Evolutionary conservation across 495 filamentous ascomycete genomes (phyloP).

Genomic region (Aspergillus panamensis): DNA sequence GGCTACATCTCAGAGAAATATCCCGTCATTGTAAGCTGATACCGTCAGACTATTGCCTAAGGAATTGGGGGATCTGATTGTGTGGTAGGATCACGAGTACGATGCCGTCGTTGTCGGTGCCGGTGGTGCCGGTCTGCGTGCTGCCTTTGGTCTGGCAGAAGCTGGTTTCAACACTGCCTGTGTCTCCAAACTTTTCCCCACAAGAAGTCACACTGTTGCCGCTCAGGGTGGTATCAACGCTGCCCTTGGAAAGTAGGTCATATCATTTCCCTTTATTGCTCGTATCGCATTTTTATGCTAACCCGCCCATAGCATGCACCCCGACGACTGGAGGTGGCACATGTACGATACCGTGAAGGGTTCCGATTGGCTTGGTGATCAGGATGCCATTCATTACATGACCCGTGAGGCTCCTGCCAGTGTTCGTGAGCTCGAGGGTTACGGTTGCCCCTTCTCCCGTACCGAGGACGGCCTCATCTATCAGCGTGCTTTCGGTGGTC

Average conservation of each 20-base stretch:
- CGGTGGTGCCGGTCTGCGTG: constrained; percentile 88
- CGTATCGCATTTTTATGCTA: constrained; percentile 8
- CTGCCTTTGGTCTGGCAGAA: constrained; percentile 93
- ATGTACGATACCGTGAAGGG: constrained; percentile 99
- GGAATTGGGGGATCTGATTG: constrained; percentile 25
- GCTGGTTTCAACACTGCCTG: constrained; percentile 98
- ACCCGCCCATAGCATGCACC: constrained; percentile 57
- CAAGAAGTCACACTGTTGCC: constrained; percentile 91
- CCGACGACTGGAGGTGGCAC: constrained; percentile 99
- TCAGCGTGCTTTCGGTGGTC: constrained; percentile 96
- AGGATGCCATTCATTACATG: constrained; percentile 99
- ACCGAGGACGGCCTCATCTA: constrained; percentile 97
- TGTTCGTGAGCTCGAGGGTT: constrained; percentile 94
- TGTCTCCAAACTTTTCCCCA: constrained; percentile 97
- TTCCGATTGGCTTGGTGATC: constrained; percentile 97
- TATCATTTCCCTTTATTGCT: background rate
- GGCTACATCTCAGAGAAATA: constrained; percentile 81
- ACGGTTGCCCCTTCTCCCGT: constrained; percentile 95
- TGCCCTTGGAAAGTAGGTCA: constrained; percentile 76
- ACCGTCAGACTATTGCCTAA: background rate
- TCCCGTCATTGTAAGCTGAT: constrained; percentile 76
- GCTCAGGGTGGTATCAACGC: constrained; percentile 71
- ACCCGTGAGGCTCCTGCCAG: constrained; percentile 88
- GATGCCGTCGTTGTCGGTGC: constrained; percentile 94
- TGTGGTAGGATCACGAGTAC: constrained; percentile 65